Conservation (phyloP, 495 filamentous ascomycete genomes). For the Trichocladium antarcticum region DNA sequence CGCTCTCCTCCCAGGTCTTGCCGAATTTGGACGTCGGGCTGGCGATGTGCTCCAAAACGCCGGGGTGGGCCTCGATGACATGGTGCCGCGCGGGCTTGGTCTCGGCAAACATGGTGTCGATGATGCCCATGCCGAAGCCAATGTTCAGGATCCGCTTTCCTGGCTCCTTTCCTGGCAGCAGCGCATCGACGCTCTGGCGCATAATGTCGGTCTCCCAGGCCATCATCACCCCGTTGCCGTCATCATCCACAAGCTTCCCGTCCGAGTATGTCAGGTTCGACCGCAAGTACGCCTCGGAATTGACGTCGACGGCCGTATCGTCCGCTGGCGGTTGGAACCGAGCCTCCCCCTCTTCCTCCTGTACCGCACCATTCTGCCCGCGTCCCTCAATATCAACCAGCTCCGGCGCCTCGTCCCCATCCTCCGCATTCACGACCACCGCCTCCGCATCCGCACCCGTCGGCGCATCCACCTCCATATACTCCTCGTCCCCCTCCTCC, state of each 20-base stretch:
- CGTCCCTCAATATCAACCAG: slow-evolving; percentile 2
- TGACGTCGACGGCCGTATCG: slow-evolving; percentile 35
- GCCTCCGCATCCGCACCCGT: slow-evolving; percentile 33
- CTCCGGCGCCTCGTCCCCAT: slow-evolving; percentile 10
- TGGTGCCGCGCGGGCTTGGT: slow-evolving; percentile 60
- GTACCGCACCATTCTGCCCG: slow-evolving; percentile 11
- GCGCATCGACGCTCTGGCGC: slow-evolving; percentile 52
- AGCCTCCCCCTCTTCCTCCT: slow-evolving; percentile 9
- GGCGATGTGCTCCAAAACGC: slow-evolving; percentile 59
- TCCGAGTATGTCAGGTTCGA: slow-evolving; percentile 65
- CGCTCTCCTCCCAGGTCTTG: slow-evolving; percentile 33
- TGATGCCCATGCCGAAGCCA: slow-evolving; percentile 93
- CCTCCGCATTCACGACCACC: slow-evolving; percentile 18
- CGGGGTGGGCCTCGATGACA: slow-evolving; percentile 86
- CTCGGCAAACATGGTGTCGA: slow-evolving; percentile 70
- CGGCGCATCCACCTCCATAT: slow-evolving; percentile 13
- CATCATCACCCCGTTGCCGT: slow-evolving; percentile 92
- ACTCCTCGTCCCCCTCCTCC: slow-evolving; percentile 29
- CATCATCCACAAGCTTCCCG: slow-evolving; percentile 62
- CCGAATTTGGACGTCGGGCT: slow-evolving; percentile 35
- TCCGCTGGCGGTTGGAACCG: slow-evolving; percentile 28
- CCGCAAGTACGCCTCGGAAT: slow-evolving; percentile 63
- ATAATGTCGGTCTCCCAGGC: slow-evolving; percentile 90
- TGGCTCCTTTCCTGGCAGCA: slow-evolving; percentile 29
- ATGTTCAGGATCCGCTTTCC: slow-evolving; percentile 75